Conservation (phyloP, 768 basidiomycete species). For the Hericium rajendrae region DNA sequence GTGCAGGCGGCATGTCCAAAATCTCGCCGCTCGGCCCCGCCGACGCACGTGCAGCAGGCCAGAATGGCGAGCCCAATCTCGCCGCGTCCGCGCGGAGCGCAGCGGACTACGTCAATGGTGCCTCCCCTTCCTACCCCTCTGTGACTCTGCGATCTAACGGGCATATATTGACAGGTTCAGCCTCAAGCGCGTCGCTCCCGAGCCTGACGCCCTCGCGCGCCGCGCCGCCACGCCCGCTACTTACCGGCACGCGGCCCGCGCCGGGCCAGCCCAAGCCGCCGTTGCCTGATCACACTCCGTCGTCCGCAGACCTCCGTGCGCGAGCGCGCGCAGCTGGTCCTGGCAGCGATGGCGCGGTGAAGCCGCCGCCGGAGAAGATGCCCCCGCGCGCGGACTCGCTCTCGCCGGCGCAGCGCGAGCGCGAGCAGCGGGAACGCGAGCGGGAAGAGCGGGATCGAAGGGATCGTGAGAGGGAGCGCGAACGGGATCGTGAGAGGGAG, state of each 20-base stretch:
- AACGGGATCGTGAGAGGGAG: conserved; percentile 9
- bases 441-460: conserved; percentile 19
- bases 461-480: conserved; percentile 18
- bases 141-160: background rate
- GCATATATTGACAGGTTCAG: conserved; percentile 2
- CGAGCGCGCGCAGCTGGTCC: conserved; percentile 53
- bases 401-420: conserved; percentile 25
- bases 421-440: conserved; percentile 21
- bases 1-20: conserved; percentile 34
- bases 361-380: conserved; percentile 24
- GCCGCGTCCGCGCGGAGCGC: conserved; percentile 44
- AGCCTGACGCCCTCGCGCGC: conserved; percentile 44
- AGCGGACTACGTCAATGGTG: conserved; percentile 54
- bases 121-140: conserved; percentile 3
- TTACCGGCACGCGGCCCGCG: conserved; percentile 44
- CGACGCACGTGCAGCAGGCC: conserved; percentile 25
- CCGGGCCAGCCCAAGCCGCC: conserved; percentile 27
- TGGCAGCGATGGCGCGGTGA: conserved; percentile 20
- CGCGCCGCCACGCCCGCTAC: conserved; percentile 59
- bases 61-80: conserved; percentile 24
- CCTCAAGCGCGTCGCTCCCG: conserved; percentile 20
- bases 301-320: conserved; percentile 55
- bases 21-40: conserved; percentile 14
- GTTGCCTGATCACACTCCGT: conserved; percentile 45
- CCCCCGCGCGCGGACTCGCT: conserved; percentile 44